Base-by-base conservation (phyloP, 495 filamentous ascomycete species). In the Penicillium cinerascens region DNA sequence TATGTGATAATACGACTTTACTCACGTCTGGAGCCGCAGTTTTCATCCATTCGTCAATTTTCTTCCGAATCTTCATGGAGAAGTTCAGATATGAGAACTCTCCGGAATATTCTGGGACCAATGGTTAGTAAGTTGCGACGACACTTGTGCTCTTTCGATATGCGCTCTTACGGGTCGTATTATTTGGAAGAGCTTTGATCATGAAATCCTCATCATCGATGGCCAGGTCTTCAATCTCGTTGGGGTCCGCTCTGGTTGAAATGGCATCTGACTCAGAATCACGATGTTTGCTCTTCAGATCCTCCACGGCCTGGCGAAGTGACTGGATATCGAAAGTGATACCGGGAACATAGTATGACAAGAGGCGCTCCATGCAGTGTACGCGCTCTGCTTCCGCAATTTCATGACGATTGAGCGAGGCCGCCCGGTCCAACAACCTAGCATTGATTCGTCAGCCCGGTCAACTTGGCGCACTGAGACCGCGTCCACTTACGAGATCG, bases 81-180 rank as follows among this genome's bases (percentile, higher is more conserved):
- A 79, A 78, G 42, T 78, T 78, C 35, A 78, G 55, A 46, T 78
- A 77, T 0, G 76, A 79, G 49, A 77, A 79, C 51, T 79, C 76
- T 15, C 76, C 76, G 4, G 76, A 79, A 49, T 79, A 79, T 52
- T 79, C 76, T 79, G 48, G 16, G 1, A 26, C 36, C n/a, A 33
- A 33, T 33, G 47, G 10, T 22, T 10, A 23, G 45, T 6, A 16
- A 26, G 40, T 21, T 13, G 2, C 16, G 9, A 33, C 37, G 4
- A 11, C 25, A 26, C 6, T 13, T 8, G 44, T 4, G 36, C 21
- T 23, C 22, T 6, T 26, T 7, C 16, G 13, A 11, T 39, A 11
- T 2, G 6, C 7, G 21, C 20, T 69, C 72, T 45, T 60, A 77
- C 74, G 72, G 26, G 74, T 73, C 21, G 72, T 73, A 54, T 77